Conservation (phyloP, 176 grass and related monocot genomes). For the Avena eriantha region DNA sequence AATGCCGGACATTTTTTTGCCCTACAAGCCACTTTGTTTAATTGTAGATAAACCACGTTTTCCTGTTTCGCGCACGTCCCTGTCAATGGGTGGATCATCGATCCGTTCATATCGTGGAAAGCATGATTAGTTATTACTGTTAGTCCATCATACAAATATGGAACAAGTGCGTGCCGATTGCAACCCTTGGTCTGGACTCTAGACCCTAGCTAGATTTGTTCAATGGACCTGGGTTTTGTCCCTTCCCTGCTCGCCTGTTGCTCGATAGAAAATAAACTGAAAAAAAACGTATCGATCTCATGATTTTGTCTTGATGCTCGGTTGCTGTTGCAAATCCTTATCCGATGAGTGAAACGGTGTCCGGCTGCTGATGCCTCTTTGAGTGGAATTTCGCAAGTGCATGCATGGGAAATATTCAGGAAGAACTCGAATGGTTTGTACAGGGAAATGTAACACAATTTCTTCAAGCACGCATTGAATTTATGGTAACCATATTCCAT, state of each 20-base stretch:
- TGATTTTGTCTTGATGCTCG: slow-evolving; percentile 19
- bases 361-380: slow-evolving; percentile 13
- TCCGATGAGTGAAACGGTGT: slow-evolving; percentile 38
- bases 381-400: slow-evolving; percentile 21
- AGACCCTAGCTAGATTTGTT: slow-evolving; percentile 43
- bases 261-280: slow-evolving; percentile 46
- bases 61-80: slow-evolving; percentile 18
- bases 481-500: not conserved
- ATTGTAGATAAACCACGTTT: slow-evolving; percentile 3
- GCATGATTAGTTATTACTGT: slow-evolving; percentile 16
- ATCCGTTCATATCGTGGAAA: slow-evolving; percentile 38
- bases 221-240: slow-evolving; percentile 56
- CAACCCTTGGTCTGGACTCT: slow-evolving; percentile 6
- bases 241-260: not conserved
- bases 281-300: slow-evolving; percentile 7
- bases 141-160: slow-evolving; percentile 28
- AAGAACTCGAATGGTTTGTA: not conserved
- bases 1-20: not conserved
- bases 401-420: slow-evolving; percentile 36
- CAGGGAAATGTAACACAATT: not conserved
- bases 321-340: slow-evolving; percentile 50
- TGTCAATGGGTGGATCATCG: slow-evolving; percentile 21
- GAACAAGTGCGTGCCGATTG: slow-evolving; percentile 45
- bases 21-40: slow-evolving; percentile 9
- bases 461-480: not conserved